Base-by-base conservation (phyloP, 164 flowering plant species). In the Protea cynaroides region DNA sequence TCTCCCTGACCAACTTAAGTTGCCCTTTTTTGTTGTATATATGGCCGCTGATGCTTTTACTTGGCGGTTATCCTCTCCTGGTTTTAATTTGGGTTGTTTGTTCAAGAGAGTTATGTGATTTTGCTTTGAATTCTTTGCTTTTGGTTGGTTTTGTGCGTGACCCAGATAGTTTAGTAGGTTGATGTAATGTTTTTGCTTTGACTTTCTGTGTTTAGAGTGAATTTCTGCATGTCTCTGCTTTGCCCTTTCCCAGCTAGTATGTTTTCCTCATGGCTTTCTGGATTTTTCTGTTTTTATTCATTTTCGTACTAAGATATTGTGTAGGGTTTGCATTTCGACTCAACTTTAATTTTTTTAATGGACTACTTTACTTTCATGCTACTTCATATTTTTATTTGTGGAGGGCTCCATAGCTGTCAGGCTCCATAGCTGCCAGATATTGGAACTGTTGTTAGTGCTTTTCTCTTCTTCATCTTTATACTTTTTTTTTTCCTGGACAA, bases 131-230 rank as follows among this genome's bases (percentile, higher is more conserved):
- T 15, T 62, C 34, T n/a, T 22, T 22, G 24, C n/a, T n/a, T 62
- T 34, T 50, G 19, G 17, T 52, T 19, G 46, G 25, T 52, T 62
- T 62, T 3, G 22, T 50, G 2, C 19, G 51, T 19, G 29, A 50
- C 24, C 56, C 56, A 50, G 56, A 34, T 47, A 14, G 1, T 49
- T n/a, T 51, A 49, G 25, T 36, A 17, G 49, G 37, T 61, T 61
- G 8, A 25, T 3, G 34, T 29, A 55, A 5, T 44, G 38, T 12
- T 63, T 52, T 12, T 63, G 46, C 58, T 63, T 52, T 22, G 46
- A 53, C 8, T 53, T 53, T 51, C 43, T 47, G 44, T 56, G 65
- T 62, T 53, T 63, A 8, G 46, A 23, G 19, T 53, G 12, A 21
- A 14, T 52, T 52, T 21, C 25, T 24, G 34, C 34, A 52, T 52